Evolutionary conservation across 2,329 filamentous ascomycete genomes (phyloP).

Genomic region (Xylariaceae sp.): DNA sequence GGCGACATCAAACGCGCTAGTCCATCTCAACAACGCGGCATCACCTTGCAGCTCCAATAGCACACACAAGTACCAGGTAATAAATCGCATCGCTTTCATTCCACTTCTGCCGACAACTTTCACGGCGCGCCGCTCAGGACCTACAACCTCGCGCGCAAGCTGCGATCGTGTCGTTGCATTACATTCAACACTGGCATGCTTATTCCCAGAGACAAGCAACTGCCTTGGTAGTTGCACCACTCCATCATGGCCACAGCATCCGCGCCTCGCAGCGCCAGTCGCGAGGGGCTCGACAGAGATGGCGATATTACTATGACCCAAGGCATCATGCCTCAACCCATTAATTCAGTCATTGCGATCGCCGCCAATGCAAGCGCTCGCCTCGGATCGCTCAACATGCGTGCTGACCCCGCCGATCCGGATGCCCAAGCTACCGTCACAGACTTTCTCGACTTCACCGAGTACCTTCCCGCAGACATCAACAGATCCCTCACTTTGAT

Average conservation of each 20-base stretch:
- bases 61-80: too few relatives aligned
- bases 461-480: slow-evolving; percentile 65
- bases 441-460: slow-evolving; percentile 66
- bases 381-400: slow-evolving; percentile 45
- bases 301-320: slow-evolving; percentile 33
- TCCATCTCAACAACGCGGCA: too few relatives aligned
- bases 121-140: too few relatives aligned
- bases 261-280: slow-evolving; percentile 18
- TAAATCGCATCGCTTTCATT: too few relatives aligned
- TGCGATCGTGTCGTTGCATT: too few relatives aligned
- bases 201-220: too few relatives aligned
- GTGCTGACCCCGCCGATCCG: slow-evolving; percentile 60
- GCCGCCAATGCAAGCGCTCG: slow-evolving; percentile 4
- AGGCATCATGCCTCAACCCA: slow-evolving; percentile 19
- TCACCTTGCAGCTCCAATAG: too few relatives aligned
- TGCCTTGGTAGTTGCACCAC: neutral
- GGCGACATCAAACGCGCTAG: too few relatives aligned
- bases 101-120: too few relatives aligned
- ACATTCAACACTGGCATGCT: too few relatives aligned
- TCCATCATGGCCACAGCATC: slow-evolving; percentile 19
- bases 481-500: slow-evolving; percentile 63
- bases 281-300: slow-evolving; percentile 23
- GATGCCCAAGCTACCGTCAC: slow-evolving; percentile 67
- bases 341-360: slow-evolving; percentile 14
- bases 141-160: too few relatives aligned